A percentile compares a stretch with the other conserved stretches of the same genome.
Conservation (phyloP, 2,329 filamentous ascomycete species). For the Alternaria ethzedia region DNA sequence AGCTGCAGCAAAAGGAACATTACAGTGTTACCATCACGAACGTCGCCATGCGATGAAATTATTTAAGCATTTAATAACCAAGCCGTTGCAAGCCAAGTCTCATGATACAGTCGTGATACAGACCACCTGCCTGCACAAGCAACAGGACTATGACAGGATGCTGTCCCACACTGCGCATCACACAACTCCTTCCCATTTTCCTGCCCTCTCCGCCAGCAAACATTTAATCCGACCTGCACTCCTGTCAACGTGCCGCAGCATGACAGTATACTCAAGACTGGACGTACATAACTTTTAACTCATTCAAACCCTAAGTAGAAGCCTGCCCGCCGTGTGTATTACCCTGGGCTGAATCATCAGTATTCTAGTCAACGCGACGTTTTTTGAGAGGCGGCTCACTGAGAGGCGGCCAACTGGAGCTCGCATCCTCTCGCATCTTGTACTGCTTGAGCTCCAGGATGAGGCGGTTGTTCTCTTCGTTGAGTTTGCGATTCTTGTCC, state of each 20-base stretch:
- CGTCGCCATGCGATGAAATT: not conserved
- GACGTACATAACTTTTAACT: not conserved
- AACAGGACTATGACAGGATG: not conserved
- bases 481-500: conserved; percentile 21
- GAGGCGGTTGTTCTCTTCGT: conserved; percentile 31
- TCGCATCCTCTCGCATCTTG: conserved; percentile 3
- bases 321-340: not conserved
- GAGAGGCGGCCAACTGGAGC: not conserved
- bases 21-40: not conserved
- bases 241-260: too few relatives aligned
- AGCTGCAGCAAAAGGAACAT: not conserved
- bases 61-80: not conserved
- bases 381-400: not conserved
- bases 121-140: not conserved
- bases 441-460: conserved; percentile 18
- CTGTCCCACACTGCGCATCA: not conserved
- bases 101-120: not conserved
- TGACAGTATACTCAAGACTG: too few relatives aligned
- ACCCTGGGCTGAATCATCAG: not conserved
- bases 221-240: not conserved
- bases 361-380: not conserved
- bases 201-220: not conserved
- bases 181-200: not conserved
- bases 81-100: not conserved
- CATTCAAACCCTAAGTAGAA: not conserved